A percentile compares a stretch with the other conserved stretches of the same genome.
phyloP scores from a whole-genome alignment of 1,284 basidiomycete species.

The Apiotrichum porosum region DNA sequence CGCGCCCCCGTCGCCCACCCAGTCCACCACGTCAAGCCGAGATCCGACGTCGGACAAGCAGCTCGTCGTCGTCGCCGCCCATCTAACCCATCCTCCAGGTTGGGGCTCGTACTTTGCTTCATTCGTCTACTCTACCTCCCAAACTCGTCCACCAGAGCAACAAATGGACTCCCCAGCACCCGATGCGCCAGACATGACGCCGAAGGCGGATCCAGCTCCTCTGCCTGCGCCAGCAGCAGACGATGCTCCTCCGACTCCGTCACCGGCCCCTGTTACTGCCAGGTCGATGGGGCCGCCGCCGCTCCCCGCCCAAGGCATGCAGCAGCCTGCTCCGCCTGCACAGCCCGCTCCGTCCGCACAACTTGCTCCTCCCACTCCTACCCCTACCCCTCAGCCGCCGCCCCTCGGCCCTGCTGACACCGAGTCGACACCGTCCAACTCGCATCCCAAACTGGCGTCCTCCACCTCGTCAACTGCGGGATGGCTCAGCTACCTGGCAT shows the following conservation, averaged over 20 bases:
- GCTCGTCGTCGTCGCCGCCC: not conserved
- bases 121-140: conserved; percentile 19
- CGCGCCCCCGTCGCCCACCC: not conserved
- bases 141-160: not conserved
- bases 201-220: not conserved
- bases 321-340: too few relatives aligned
- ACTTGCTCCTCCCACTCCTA: not conserved
- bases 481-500: conserved; percentile 44
- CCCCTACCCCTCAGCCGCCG: too few relatives aligned
- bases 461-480: conserved; percentile 27
- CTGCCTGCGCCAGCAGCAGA: not conserved
- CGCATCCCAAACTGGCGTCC: conserved; percentile 2
- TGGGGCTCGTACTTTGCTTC: conserved; percentile 35
- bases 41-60: not conserved
- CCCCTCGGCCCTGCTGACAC: not conserved
- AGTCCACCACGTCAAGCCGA: not conserved
- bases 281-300: not conserved
- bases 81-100: not conserved
- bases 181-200: not conserved
- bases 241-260: too few relatives aligned
- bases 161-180: not conserved
- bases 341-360: too few relatives aligned
- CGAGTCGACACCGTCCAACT: not conserved
- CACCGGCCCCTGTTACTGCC: not conserved
- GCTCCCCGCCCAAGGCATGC: not conserved